Conservation (phyloP, 2,329 filamentous ascomycete species). For the Seiridium cupressi region DNA sequence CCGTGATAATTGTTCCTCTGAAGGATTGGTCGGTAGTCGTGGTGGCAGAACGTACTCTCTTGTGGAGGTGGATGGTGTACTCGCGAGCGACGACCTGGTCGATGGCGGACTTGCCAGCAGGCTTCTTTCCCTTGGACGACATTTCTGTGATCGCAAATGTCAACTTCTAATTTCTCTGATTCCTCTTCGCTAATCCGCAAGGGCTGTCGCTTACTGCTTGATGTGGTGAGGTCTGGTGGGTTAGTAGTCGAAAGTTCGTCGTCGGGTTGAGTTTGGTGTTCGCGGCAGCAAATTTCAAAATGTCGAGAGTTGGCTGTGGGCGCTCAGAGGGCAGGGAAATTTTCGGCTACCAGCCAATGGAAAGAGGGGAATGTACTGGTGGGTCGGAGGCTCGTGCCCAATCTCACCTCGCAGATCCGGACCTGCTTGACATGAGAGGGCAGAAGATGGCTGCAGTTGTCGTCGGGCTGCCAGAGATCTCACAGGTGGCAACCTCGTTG, state of each 20-base stretch:
- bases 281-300: conserved; percentile 3
- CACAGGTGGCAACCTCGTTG: not conserved
- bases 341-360: conserved; percentile 6
- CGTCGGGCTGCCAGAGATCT: not conserved
- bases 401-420: too few relatives aligned
- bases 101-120: conserved; percentile 86
- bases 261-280: conserved; percentile 2
- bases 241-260: conserved; percentile 5
- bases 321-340: conserved; percentile 4
- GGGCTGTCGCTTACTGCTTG: conserved; percentile 1
- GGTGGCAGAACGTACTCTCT: conserved; percentile 73
- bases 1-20: not conserved
- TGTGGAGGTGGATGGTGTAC: conserved; percentile 99
- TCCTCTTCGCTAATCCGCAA: not conserved
- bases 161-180: not conserved
- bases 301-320: conserved; percentile 4
- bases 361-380: not conserved
- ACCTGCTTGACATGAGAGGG: too few relatives aligned
- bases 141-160: conserved; percentile 34
- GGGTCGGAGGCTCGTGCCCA: not conserved
- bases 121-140: conserved; percentile 66
- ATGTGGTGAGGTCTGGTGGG: not conserved
- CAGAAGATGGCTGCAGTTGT: not conserved
- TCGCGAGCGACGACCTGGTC: conserved; percentile 98
- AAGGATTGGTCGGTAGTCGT: not conserved